Conservation (phyloP, 2,329 filamentous ascomycete genomes). For the Colletotrichum musicola region DNA sequence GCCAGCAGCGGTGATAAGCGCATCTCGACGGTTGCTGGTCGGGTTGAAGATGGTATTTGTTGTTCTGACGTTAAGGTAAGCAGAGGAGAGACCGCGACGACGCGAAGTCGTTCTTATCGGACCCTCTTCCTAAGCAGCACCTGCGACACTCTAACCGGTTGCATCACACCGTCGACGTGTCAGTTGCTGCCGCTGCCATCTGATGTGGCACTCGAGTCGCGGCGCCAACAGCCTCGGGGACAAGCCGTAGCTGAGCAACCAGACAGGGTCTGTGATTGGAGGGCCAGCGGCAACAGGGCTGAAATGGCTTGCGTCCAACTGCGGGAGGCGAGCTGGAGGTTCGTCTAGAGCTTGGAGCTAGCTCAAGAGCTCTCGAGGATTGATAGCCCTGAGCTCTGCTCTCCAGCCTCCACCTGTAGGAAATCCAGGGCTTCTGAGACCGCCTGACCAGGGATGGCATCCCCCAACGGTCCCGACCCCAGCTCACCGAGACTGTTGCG, state of each 20-base stretch:
- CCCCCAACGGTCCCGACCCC: too few species aligned
- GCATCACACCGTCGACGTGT: slow-evolving; percentile 14
- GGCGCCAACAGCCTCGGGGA: slow-evolving; percentile 12
- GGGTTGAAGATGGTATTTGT: too few species aligned
- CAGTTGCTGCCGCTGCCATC: slow-evolving; percentile 25
- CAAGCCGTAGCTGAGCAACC: slow-evolving; percentile 20
- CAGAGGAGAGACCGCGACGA: neutral
- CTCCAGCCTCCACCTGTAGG: too few species aligned
- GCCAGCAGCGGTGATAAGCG: slow-evolving; percentile 3
- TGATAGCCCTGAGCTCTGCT: too few species aligned
- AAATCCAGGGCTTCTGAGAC: too few species aligned
- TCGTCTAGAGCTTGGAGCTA: neutral
- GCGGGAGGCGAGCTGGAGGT: neutral
- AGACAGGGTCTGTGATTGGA: slow-evolving; percentile 26
- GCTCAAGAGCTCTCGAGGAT: neutral
- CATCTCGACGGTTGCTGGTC: too few species aligned
- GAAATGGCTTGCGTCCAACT: neutral
- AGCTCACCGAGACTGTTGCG: neutral
- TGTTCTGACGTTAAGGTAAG: neutral
- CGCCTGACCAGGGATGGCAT: too few species aligned
- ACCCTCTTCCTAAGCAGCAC: neutral
- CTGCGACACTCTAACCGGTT: slow-evolving; percentile 26
- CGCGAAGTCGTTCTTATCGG: slow-evolving; percentile 21
- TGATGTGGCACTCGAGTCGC: slow-evolving; percentile 20
- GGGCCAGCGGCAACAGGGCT: slow-evolving; percentile 12